A percentile compares a stretch with the other conserved stretches of the same genome.
phyloP scores from a whole-genome alignment of 768 basidiomycete genomes.

The Kwoniella shandongensis region DNA sequence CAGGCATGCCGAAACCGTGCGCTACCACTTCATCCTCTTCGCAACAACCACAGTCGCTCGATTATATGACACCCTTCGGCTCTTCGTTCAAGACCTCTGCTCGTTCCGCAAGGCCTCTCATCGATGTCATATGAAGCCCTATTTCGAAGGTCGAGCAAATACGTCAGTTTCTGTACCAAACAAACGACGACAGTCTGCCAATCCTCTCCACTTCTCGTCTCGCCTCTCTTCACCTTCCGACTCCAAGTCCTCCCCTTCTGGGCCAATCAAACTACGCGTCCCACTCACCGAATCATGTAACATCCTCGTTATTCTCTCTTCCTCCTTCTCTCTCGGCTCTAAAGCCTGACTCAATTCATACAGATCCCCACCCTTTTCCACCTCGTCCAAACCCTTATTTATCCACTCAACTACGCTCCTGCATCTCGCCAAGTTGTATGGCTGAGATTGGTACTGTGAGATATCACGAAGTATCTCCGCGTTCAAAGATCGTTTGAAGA shows the following conservation, averaged over 20 bases:
- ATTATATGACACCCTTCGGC: too few species aligned
- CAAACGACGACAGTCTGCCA: too few species aligned
- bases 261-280: too few species aligned
- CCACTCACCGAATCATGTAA: constrained; percentile 47
- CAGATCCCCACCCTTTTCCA: constrained; percentile 56
- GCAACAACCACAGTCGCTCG: too few species aligned
- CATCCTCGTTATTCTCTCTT: constrained; percentile 76
- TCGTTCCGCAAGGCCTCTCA: too few species aligned
- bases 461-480: constrained; percentile 98
- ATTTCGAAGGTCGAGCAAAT: background rate
- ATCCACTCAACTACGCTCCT: constrained; percentile 70
- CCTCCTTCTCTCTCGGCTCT: constrained; percentile 91
- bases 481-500: constrained; percentile 89
- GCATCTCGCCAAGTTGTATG: constrained; percentile 78
- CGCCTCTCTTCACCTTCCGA: too few species aligned
- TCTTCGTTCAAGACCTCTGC: too few species aligned
- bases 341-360: constrained; percentile 83
- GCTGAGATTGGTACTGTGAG: constrained; percentile 88
- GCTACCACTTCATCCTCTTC: too few species aligned
- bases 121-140: constrained; percentile 6
- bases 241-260: too few species aligned
- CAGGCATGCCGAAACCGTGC: too few species aligned
- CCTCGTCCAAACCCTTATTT: constrained; percentile 69
- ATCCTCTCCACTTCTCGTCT: too few species aligned
- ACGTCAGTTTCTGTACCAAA: background rate